Evolutionary conservation across 2,329 filamentous ascomycete species (phyloP).

Genomic region (Paraphoma chrysanthemicola): DNA sequence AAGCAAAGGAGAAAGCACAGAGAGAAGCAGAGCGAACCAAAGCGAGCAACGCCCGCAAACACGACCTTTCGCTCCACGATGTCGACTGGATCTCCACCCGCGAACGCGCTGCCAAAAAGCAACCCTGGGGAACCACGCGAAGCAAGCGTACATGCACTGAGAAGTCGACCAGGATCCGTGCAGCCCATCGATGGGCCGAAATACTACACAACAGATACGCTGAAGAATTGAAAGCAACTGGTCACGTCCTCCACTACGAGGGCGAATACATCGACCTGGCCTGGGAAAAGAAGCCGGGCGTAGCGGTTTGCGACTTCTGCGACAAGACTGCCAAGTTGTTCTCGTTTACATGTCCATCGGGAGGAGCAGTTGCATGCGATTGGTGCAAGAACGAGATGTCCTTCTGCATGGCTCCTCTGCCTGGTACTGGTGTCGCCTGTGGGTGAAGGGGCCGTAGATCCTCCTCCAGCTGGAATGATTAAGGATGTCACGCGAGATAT

Average conservation of each 20-base stretch:
- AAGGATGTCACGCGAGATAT: too few species aligned
- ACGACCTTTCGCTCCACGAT: not conserved
- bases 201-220: not conserved
- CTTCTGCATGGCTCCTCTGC: not conserved
- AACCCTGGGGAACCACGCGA: not conserved
- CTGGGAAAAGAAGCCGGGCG: not conserved
- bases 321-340: not conserved
- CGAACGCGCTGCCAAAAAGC: not conserved
- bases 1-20: not conserved
- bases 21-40: not conserved
- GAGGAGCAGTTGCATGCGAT: not conserved
- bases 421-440: not conserved
- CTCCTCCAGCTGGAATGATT: too few species aligned
- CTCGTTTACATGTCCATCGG: not conserved
- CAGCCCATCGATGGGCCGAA: not conserved
- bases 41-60: not conserved
- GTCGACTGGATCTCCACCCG: not conserved
- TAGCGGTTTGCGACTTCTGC: not conserved
- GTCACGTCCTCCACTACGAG: not conserved
- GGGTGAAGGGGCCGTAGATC: too few species aligned
- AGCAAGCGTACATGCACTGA: not conserved
- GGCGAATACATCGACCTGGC: not conserved
- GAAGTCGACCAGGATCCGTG: not conserved
- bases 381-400: not conserved
- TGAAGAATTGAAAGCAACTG: not conserved